Evolutionary conservation across 805 yeast genomes (phyloP), one percentile per base, ranked within the genome.

Genomic region (Zygosaccharomyces bailii): DNA sequence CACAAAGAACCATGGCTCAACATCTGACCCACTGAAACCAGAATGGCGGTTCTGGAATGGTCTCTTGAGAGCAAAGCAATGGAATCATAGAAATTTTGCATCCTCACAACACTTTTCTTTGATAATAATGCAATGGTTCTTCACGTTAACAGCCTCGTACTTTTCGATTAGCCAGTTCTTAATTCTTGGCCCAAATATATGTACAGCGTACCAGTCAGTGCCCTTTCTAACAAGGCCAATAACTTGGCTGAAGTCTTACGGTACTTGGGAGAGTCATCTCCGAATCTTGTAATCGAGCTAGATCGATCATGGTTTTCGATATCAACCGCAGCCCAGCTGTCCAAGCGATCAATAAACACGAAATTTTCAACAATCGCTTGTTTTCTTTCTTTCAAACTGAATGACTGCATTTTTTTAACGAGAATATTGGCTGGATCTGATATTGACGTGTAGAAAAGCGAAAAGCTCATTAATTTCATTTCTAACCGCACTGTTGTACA

Each of bases 221-320:
- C 52, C 5, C 68, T 44, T 51, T 71, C 70, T 55, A 78, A 57
- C 39, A 71, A 49, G 13, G 78, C 67, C 46, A 78, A 55, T 55
- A 76, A 57, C 61, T 78, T 78, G 13, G 78, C 76, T 21, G 76
- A 68, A 40, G 60, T 55, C 36, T 68, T 53, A 61, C 57, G 43
- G 23, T 27, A 44, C 34, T 60, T 51, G 20, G 59, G 56, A 2
- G 68, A 59, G 38, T 67, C 71, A 56, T 69, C 68, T 34, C 78
- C 79, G 56, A 75, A 76, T 51, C 82, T 67, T 13, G 78, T 62
- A 30, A 76, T 70, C 23, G 72, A 64, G 54, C 81, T 67, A 7
- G 81, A 74, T 55, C 75, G 81, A 61, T 78, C 82, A 56, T 78
- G 82, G 57, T 78, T 78, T 57, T 78, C 83, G 43, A 72, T 56